Evolutionary conservation across 345 rosid species (phyloP), one percentile per base, ranked within the genome.

Genomic region (Conringia planisiliqua): DNA sequence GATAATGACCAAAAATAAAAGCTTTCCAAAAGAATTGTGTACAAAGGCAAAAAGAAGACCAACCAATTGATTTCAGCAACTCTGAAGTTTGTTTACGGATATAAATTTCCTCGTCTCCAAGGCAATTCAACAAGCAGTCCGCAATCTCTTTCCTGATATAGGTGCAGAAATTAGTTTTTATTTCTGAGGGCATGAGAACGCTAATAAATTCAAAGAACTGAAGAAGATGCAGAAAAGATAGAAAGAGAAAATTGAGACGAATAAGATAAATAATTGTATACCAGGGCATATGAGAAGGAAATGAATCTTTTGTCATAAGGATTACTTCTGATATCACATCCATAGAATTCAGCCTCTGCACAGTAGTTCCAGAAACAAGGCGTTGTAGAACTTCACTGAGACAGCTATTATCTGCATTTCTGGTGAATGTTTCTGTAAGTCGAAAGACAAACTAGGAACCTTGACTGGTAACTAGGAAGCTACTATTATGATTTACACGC

Each of bases 301-400:
- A 62, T 48, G 89, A 78, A 70, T 74, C 81, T 39, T 80, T 79
- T 59, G 86, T 81, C 72, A 84, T 74, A 16, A 39, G 67, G 66
- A 86, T 55, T 68, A 93, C 71, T 62, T 89, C 87, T 17, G 91
- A 88, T 78, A 93, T 76, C 66, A 89, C 90, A 78, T 90, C 98
- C 79, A 89, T 62, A 75, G 96, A 83, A 74, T 93, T 93, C 82
- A 79, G 84, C 80, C 88, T 84, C 78, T 88, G 96, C 62, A 58
- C 54, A 76, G 79, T 67, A 73, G 82, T 87, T 78, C 87, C 89
- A 62, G 88, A 82, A 73, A 88, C 84, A 64, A 93, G 89, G 59
- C 88, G 90, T 47, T 82, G 74, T 46, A 91, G 75, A 80, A 91
- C 85, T 83, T 89, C 90, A 73, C 86, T 46, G 51, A 93, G 89